Conservation (phyloP, 2,329 filamentous ascomycete genomes). For the Niveomyces coronatus region DNA sequence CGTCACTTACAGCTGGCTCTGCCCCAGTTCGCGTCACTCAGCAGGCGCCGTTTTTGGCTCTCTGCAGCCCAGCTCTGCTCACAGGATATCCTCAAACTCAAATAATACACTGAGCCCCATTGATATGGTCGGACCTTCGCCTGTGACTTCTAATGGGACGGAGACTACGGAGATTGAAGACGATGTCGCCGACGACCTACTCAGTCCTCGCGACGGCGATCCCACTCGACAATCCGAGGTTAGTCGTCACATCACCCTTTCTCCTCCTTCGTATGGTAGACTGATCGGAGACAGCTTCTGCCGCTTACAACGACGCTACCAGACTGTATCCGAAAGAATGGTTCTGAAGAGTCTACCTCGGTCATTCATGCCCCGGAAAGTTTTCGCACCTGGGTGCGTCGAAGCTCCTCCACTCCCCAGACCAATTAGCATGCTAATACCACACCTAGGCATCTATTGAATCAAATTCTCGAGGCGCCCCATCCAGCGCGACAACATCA, state of each 20-base stretch:
- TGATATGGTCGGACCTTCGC: conserved; percentile 68
- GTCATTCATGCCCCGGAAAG: conserved; percentile 85
- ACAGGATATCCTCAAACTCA: conserved; percentile 37
- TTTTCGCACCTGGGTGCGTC: conserved; percentile 67
- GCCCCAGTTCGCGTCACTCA: conserved; percentile 25
- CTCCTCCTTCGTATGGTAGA: neutral
- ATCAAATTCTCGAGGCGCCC: conserved; percentile 23
- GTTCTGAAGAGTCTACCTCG: conserved; percentile 71
- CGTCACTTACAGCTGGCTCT: no score
- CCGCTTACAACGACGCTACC: conserved; percentile 48
- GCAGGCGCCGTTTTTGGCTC: conserved; percentile 32
- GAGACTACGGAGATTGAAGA: conserved; percentile 79
- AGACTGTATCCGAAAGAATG: conserved; percentile 45
- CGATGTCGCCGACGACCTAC: conserved; percentile 54
- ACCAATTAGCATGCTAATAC: conserved; percentile 12
- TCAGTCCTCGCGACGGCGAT: conserved; percentile 17
- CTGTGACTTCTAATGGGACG: conserved; percentile 77
- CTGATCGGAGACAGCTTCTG: conserved; percentile 29
- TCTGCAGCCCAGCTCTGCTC: conserved; percentile 41
- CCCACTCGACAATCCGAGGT: conserved; percentile 27
- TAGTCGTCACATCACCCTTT: conserved; percentile 5
- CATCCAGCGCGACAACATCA: conserved; percentile 25
- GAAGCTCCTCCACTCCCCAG: neutral
- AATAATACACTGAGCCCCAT: conserved; percentile 52
- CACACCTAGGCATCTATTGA: conserved; percentile 33